A percentile compares a stretch with the other conserved stretches of the same genome.
Conservation (phyloP, 2,329 filamentous ascomycete species). For the Colletotrichum horii region DNA sequence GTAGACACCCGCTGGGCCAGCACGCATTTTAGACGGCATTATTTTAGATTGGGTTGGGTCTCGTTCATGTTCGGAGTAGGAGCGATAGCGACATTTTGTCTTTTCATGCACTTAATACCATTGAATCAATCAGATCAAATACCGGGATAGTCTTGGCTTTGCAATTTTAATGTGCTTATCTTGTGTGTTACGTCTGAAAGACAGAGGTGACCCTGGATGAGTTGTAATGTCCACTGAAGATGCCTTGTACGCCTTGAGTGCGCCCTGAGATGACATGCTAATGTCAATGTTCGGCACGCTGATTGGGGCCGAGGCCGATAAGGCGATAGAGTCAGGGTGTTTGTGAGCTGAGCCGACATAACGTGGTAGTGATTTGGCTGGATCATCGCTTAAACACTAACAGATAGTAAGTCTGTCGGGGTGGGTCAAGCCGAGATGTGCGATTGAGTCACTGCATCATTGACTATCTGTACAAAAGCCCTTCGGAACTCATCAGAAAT, state of each 20-base stretch:
- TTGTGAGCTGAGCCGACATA: not conserved
- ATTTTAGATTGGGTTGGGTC: not conserved
- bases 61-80: not conserved
- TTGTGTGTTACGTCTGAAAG: too few species aligned
- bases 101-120: not conserved
- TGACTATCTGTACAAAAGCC: not conserved
- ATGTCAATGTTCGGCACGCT: not conserved
- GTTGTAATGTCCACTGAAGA: not conserved
- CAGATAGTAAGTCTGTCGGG: not conserved
- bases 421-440: not conserved
- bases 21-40: not conserved
- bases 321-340: rapidly evolving
- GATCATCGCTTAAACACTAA: not conserved
- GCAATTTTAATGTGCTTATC: not conserved
- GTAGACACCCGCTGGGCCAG: not conserved
- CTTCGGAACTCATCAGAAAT: not conserved
- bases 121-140: not conserved
- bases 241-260: not conserved
- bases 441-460: not conserved
- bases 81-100: not conserved
- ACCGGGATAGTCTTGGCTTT: not conserved
- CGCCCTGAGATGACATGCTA: not conserved
- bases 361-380: not conserved
- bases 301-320: not conserved
- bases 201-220: too few species aligned